Evolutionary conservation across 2,329 filamentous ascomycete species (phyloP).

Genomic region (Leptographium flavum): DNA sequence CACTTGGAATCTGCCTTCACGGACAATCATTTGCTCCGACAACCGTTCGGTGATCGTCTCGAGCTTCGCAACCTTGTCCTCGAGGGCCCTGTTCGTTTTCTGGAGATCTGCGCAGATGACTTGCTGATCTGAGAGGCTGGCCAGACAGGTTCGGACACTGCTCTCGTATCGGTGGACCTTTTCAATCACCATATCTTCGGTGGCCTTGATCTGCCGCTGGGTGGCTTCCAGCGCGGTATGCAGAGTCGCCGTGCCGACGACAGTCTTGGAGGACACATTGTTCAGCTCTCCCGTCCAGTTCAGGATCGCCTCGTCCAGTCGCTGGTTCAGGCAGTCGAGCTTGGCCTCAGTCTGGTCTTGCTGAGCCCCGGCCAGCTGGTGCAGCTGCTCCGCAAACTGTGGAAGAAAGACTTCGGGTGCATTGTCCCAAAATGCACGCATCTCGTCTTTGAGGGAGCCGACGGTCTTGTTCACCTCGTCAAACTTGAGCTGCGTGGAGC

Average conservation of each 20-base stretch:
- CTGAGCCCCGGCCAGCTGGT: not conserved
- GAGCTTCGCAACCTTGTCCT: slow-evolving; percentile 6
- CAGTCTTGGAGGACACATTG: slow-evolving; percentile 8
- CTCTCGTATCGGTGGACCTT: slow-evolving; percentile 4
- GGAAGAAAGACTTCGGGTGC: slow-evolving; percentile 6
- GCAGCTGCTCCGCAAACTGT: slow-evolving; percentile 7
- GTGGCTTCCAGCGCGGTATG: slow-evolving; percentile 3
- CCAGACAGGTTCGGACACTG: slow-evolving; percentile 2
- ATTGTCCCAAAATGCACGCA: slow-evolving; percentile 9
- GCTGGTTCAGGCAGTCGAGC: slow-evolving; percentile 6
- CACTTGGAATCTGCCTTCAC: slow-evolving; percentile 2
- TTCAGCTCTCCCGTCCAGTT: slow-evolving; percentile 7
- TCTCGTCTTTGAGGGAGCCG: slow-evolving; percentile 2
- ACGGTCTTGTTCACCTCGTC: slow-evolving; percentile 7
- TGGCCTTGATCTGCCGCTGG: not conserved
- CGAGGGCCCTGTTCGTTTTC: not conserved
- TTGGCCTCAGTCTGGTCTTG: slow-evolving; percentile 6
- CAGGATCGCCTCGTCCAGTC: slow-evolving; percentile 9
- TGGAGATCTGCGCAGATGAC: not conserved
- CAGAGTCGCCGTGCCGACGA: slow-evolving; percentile 1
- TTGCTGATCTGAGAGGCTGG: not conserved
- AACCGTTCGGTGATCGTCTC: slow-evolving; percentile 4
- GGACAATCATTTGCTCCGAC: not conserved
- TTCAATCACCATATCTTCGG: not conserved
- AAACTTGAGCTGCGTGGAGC: slow-evolving; percentile 7